A percentile compares a stretch with the other conserved stretches of the same genome.
Evolutionary conservation across 306 rosid species (phyloP).

Genomic region (Cicer arietinum): DNA sequence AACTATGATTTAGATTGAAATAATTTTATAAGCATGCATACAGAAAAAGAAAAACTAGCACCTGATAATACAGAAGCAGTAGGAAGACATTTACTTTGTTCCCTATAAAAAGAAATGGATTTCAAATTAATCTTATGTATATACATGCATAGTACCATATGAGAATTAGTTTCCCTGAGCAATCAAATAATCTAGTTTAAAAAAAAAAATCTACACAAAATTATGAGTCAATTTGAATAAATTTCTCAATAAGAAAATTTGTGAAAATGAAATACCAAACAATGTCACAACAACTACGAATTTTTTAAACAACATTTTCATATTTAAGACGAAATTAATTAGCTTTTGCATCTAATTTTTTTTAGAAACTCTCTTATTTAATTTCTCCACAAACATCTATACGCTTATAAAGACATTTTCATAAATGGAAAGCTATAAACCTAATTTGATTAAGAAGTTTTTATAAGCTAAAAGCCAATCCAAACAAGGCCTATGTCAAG

Average conservation of each 20-base stretch:
- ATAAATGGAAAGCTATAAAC: not conserved
- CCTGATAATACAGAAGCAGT: slow-evolving; percentile 65
- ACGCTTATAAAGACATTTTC: not conserved
- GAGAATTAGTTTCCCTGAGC: slow-evolving; percentile 6
- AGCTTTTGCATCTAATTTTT: not conserved
- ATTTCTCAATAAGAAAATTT: not conserved
- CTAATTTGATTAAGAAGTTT: not conserved
- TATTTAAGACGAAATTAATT: not conserved
- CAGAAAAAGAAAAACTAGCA: slow-evolving; percentile 38
- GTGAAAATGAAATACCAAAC: not conserved
- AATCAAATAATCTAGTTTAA: slow-evolving; percentile 19
- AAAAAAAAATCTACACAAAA: slow-evolving; percentile 25
- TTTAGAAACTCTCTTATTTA: not conserved
- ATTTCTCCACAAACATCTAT: slow-evolving; percentile 14
- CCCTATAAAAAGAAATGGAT: slow-evolving; percentile 53
- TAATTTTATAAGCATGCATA: not conserved
- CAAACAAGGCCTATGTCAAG: not conserved
- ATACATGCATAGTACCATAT: not conserved
- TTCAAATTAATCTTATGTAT: slow-evolving; percentile 23
- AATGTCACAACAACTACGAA: not conserved
- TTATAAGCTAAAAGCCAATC: not conserved
- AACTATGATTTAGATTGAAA: slow-evolving; percentile 17
- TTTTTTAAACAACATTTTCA: not conserved
- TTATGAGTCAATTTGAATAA: not conserved
- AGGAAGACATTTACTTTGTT: slow-evolving; percentile 43